These are phyloP conservation scores for Jimgerdemannia flammicorona DNA, from an alignment of 192 early-diverging fungal species.

Conservation along the genomic window DNA sequence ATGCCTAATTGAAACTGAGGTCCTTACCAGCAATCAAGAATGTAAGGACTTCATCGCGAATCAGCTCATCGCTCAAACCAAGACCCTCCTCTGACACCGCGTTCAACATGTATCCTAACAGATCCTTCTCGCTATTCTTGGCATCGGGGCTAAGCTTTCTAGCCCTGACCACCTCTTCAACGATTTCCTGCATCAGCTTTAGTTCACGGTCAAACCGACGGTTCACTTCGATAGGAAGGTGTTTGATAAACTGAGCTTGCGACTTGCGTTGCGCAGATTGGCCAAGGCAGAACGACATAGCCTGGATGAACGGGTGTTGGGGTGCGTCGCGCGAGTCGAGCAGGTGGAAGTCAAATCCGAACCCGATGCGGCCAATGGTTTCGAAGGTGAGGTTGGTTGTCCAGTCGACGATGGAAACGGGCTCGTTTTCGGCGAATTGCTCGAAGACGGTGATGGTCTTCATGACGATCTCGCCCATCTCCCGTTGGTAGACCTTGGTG, in stretches of 20 bases:
- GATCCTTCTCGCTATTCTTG: conserved; percentile 32
- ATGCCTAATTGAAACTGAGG: neutral
- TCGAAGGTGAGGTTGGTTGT: conserved; percentile 55
- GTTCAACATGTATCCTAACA: conserved; percentile 56
- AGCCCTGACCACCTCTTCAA: conserved; percentile 46
- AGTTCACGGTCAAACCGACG: conserved; percentile 27
- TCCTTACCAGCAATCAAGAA: conserved; percentile 58
- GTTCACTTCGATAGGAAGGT: conserved; percentile 39
- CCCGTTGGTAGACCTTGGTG: conserved; percentile 31
- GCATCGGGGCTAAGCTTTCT: conserved; percentile 34
- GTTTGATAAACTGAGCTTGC: conserved; percentile 33
- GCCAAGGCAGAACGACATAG: conserved; percentile 15
- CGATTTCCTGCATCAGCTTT: conserved; percentile 39
- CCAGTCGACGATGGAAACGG: conserved; percentile 38
- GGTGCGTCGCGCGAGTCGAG: conserved; percentile 17
- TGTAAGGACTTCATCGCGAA: conserved; percentile 54
- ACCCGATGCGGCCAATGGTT: conserved; percentile 51
- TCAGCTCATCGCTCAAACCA: conserved; percentile 36
- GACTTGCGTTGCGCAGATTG: conserved; percentile 8
- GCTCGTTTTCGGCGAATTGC: conserved; percentile 21
- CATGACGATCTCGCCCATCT: conserved; percentile 42
- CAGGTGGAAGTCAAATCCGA: conserved; percentile 50
- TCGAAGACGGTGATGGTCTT: conserved; percentile 28
- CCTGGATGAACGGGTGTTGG: conserved; percentile 26
- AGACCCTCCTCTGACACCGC: conserved; percentile 33